Conservation (phyloP, 345 rosid species). For the Capsella bursapastoris region DNA sequence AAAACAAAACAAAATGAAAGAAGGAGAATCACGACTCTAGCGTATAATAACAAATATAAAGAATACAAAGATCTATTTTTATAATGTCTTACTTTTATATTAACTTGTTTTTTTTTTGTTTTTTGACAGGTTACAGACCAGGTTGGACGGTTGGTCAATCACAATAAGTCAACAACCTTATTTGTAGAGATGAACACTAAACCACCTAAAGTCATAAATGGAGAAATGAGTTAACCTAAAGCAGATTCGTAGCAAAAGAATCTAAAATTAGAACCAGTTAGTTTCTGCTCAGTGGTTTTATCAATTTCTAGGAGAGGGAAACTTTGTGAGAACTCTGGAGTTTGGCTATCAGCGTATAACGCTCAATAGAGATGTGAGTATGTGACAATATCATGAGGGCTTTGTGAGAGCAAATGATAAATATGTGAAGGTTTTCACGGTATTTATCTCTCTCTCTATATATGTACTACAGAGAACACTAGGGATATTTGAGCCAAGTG, state of each 20-base stretch:
- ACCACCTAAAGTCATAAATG: background rate
- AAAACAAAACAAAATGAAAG: background rate
- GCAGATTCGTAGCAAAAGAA: constrained; percentile 40
- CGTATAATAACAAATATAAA: background rate
- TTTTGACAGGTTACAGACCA: background rate
- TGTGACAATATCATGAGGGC: constrained; percentile 54
- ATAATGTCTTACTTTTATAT: too few relatives aligned
- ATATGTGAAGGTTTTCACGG: constrained; percentile 14
- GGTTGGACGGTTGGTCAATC: background rate
- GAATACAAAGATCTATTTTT: too few relatives aligned
- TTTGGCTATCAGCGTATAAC: constrained; percentile 25
- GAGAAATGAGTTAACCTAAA: background rate
- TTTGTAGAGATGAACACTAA: background rate
- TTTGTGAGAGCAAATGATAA: constrained; percentile 58
- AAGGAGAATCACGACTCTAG: constrained; percentile 10
- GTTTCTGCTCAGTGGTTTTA: constrained; percentile 43
- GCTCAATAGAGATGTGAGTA: constrained; percentile 50
- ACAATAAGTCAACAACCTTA: background rate
- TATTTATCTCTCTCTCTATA: constrained; percentile 35
- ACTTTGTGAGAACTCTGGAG: constrained; percentile 38
- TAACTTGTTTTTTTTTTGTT: too few relatives aligned
- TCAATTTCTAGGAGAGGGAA: constrained; percentile 51
- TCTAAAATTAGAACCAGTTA: constrained; percentile 41
- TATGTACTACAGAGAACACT: constrained; percentile 50
- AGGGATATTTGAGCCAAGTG: constrained; percentile 65